Evolutionary conservation across 148 eudicot species (phyloP).

Genomic region (Fagopyrum homotropicum): DNA sequence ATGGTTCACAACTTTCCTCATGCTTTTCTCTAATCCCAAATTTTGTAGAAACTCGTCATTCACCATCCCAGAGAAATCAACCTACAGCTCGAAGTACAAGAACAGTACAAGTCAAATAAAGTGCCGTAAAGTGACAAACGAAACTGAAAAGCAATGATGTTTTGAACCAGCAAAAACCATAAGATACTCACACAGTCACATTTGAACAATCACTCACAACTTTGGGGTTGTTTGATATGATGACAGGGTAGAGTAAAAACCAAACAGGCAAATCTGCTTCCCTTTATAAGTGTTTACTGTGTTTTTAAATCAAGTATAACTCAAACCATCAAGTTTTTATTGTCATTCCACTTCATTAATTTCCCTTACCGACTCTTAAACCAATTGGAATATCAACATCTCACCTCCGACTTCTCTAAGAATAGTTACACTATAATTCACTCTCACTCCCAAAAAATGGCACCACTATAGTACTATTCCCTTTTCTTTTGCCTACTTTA

Average conservation of each 20-base stretch:
- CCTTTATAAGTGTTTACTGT: not conserved
- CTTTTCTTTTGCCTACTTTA: not conserved
- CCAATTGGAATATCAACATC: not conserved
- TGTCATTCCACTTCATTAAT: not conserved
- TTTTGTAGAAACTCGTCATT: slow-evolving; percentile 68
- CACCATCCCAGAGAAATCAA: slow-evolving; percentile 93
- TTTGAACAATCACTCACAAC: not conserved
- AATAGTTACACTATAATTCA: not conserved
- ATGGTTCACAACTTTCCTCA: slow-evolving; percentile 81
- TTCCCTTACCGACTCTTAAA: not conserved
- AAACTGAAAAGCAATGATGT: not conserved
- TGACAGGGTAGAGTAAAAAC: not conserved
- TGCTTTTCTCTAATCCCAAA: slow-evolving; percentile 78
- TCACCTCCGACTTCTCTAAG: not conserved
- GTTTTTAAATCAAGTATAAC: not conserved
- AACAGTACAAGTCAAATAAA: not conserved
- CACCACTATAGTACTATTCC: too few relatives aligned
- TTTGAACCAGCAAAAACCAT: slow-evolving; percentile 2
- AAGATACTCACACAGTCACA: not conserved
- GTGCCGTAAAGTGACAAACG: not conserved
- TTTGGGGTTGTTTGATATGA: not conserved
- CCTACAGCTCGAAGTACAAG: slow-evolving; percentile 30
- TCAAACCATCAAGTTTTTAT: not conserved
- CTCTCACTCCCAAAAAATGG: not conserved
- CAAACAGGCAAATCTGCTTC: not conserved